Conservation (phyloP, 2,329 filamentous ascomycete species). For the Pseudogymnoascus sp. region DNA sequence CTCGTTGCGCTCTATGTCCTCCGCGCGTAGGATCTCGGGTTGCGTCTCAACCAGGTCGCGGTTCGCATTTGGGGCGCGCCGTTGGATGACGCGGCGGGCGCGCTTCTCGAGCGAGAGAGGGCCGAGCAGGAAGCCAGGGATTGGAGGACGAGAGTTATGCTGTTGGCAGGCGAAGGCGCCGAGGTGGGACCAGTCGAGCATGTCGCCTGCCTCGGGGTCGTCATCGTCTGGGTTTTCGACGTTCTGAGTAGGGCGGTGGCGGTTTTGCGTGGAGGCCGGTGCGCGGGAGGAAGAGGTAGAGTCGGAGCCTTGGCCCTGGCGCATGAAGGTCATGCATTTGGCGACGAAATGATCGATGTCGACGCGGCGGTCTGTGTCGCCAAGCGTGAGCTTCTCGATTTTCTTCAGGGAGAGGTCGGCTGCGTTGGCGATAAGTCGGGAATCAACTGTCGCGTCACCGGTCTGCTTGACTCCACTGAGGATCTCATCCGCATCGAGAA, state of each 20-base stretch:
- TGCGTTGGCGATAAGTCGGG: slow-evolving; percentile 71
- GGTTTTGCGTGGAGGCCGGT: slow-evolving; percentile 35
- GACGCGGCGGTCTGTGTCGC: slow-evolving; percentile 64
- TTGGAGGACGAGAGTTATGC: slow-evolving; percentile 62
- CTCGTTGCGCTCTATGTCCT: slow-evolving; percentile 65
- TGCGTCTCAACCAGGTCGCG: slow-evolving; percentile 61
- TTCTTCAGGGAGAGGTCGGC: slow-evolving; percentile 76
- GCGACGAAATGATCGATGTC: slow-evolving; percentile 89
- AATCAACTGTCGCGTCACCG: slow-evolving; percentile 82
- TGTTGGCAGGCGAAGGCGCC: slow-evolving; percentile 71
- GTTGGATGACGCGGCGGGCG: slow-evolving; percentile 59
- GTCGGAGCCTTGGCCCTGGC: slow-evolving; percentile 49
- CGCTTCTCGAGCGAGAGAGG: slow-evolving; percentile 86
- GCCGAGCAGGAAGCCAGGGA: slow-evolving; percentile 78
- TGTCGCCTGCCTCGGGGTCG: slow-evolving; percentile 62
- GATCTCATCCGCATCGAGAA: slow-evolving; percentile 57
- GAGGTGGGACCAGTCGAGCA: slow-evolving; percentile 78
- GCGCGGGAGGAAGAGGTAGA: slow-evolving; percentile 42
- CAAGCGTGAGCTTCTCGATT: slow-evolving; percentile 64
- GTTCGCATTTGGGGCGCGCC: slow-evolving; percentile 58
- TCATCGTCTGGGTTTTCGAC: slow-evolving; percentile 54
- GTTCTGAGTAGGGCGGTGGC: slow-evolving; percentile 29
- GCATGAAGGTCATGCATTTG: slow-evolving; percentile 86
- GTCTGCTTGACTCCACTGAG: slow-evolving; percentile 74
- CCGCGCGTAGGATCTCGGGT: slow-evolving; percentile 67